Conservation (phyloP, 1,139 yeast species). For the Suhomyces ambrosiae region DNA sequence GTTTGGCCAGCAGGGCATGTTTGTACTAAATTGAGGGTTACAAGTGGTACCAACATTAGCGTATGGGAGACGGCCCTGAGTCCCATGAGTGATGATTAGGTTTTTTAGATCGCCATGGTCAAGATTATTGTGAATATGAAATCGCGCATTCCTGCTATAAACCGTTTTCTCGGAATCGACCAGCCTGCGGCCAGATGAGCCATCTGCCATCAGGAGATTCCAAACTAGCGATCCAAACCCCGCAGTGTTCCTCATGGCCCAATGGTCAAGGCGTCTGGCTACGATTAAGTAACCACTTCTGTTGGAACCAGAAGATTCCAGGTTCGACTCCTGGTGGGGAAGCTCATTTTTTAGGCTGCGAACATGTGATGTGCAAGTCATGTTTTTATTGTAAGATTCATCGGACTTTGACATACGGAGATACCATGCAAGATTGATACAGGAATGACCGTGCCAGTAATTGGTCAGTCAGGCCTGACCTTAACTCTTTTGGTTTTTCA, state of each 20-base stretch:
- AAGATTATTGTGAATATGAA: too few relatives aligned
- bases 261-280: conserved; percentile 94
- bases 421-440: too few relatives aligned
- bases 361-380: too few relatives aligned
- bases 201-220: not conserved
- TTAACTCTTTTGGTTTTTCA: too few relatives aligned
- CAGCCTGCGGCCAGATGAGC: too few relatives aligned
- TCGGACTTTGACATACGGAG: not conserved
- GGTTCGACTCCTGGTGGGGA: conserved; percentile 97
- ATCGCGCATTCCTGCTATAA: too few relatives aligned
- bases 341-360: conserved; percentile 40
- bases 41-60: not conserved
- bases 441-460: too few relatives aligned
- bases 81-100: not conserved
- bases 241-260: conserved; percentile 80
- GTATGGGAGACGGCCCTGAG: too few relatives aligned
- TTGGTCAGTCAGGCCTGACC: too few relatives aligned
- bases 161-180: too few relatives aligned
- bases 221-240: not conserved
- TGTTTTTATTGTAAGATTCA: too few relatives aligned
- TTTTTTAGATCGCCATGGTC: too few relatives aligned
- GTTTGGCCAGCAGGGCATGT: conserved; percentile 82
- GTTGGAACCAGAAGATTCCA: conserved; percentile 85
- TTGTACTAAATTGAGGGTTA: conserved; percentile 6
- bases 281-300: conserved; percentile 61